phyloP scores from a whole-genome alignment of 2,329 filamentous ascomycete species.

The Aspergillus spinulosporus region DNA sequence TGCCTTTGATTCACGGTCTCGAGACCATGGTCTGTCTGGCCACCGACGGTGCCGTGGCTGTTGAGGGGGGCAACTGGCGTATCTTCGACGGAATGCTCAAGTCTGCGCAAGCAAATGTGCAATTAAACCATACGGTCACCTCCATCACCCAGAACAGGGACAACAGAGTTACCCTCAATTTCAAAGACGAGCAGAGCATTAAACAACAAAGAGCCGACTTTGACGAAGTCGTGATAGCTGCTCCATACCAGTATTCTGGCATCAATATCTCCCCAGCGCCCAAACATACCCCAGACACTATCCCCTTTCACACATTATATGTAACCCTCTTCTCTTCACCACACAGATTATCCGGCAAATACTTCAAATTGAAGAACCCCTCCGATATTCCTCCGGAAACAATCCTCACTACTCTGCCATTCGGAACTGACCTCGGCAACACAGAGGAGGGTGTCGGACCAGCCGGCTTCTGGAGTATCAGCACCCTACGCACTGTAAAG shows the following conservation, averaged over 20 bases:
- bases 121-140: conserved; percentile 67
- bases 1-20: conserved; percentile 81
- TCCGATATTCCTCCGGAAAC: conserved; percentile 62
- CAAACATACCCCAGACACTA: conserved; percentile 62
- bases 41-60: conserved; percentile 75
- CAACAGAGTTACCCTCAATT: conserved; percentile 49
- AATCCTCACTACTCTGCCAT: conserved; percentile 78
- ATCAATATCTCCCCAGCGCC: conserved; percentile 56
- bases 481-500: conserved; percentile 63
- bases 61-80: conserved; percentile 87
- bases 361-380: conserved; percentile 65
- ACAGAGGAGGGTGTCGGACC: conserved; percentile 62
- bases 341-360: conserved; percentile 66
- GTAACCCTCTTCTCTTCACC: conserved; percentile 87
- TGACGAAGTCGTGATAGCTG: conserved; percentile 79
- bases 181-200: conserved; percentile 15
- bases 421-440: conserved; percentile 46
- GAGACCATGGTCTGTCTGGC: conserved; percentile 93
- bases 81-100: conserved; percentile 85
- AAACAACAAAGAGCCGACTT: conserved; percentile 48
- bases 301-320: conserved; percentile 84
- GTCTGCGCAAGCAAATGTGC: conserved; percentile 60
- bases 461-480: conserved; percentile 83
- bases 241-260: conserved; percentile 76
- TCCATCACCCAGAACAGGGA: conserved; percentile 51